These are phyloP conservation scores for Stachybotrys echinatus DNA, from an alignment of 2,329 filamentous ascomycete species.

Conservation along the genomic window DNA sequence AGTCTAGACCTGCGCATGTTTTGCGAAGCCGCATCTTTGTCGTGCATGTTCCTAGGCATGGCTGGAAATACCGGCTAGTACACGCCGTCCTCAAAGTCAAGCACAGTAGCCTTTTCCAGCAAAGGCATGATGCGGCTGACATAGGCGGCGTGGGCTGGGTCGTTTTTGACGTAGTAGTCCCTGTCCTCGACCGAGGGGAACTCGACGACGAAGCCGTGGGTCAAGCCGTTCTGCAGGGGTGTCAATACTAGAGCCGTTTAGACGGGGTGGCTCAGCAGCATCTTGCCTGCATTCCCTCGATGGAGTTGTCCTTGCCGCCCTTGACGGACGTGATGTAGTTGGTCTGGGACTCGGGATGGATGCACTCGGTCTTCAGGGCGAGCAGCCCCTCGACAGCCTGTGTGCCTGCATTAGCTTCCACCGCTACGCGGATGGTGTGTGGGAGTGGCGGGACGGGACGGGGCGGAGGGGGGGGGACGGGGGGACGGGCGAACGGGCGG, in stretches of 20 bases:
- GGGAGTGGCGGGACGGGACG: too few species aligned
- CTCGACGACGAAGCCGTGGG: slow-evolving; percentile 65
- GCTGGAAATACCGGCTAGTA: slow-evolving; percentile 10
- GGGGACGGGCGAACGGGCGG: too few species aligned
- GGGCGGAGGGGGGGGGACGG: too few species aligned
- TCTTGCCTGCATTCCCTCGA: slow-evolving; percentile 53
- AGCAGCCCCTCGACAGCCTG: slow-evolving; percentile 18
- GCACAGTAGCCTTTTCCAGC: slow-evolving; percentile 48
- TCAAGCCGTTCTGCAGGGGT: slow-evolving; percentile 49
- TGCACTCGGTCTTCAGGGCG: slow-evolving; percentile 50
- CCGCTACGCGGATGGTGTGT: too few species aligned
- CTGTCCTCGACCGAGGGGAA: slow-evolving; percentile 60
- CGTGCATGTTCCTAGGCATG: too few species aligned
- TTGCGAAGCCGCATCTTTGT: not conserved
- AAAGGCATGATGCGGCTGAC: slow-evolving; percentile 41
- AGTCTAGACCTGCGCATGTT: not conserved
- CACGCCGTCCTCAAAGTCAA: slow-evolving; percentile 54
- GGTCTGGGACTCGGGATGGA: slow-evolving; percentile 53
- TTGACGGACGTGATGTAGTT: slow-evolving; percentile 55
- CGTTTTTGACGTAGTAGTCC: slow-evolving; percentile 61
- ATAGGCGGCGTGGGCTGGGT: slow-evolving; percentile 59
- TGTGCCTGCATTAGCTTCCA: not conserved
- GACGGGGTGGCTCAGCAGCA: not conserved
- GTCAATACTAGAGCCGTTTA: not conserved
- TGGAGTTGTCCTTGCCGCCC: slow-evolving; percentile 58